phyloP scores from a whole-genome alignment of 371 early-diverging fungal genomes.

The Mortierella sp. region DNA sequence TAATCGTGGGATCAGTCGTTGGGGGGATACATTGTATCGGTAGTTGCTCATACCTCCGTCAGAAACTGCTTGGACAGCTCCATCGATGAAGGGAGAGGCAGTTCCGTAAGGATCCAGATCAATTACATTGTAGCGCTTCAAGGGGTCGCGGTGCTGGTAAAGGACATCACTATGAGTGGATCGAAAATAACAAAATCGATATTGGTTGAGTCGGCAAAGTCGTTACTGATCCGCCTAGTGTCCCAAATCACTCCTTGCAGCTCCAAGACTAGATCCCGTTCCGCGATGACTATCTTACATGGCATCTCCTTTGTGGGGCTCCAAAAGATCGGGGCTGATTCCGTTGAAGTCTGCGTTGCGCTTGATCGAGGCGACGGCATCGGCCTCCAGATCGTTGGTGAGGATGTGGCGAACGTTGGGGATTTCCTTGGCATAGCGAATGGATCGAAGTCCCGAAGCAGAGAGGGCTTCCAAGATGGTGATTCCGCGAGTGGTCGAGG shows the following conservation, averaged over 20 bases:
- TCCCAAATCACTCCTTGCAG: neutral
- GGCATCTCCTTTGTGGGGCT: slow-evolving; percentile 90
- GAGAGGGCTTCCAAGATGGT: slow-evolving; percentile 97
- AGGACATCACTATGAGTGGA: slow-evolving; percentile 72
- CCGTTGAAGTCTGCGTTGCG: slow-evolving; percentile 92
- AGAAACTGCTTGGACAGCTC: slow-evolving; percentile 93
- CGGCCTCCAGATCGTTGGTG: slow-evolving; percentile 94
- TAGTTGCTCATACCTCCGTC: slow-evolving; percentile 86
- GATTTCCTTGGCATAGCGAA: slow-evolving; percentile 99
- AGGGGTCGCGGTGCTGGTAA: slow-evolving; percentile 78
- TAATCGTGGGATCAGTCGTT: neutral
- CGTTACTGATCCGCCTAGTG: neutral
- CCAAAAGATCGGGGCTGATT: slow-evolving; percentile 76
- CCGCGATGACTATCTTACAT: slow-evolving; percentile 56
- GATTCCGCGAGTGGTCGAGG: slow-evolving; percentile 62
- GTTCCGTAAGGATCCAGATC: slow-evolving; percentile 99
- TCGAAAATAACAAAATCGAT: neutral
- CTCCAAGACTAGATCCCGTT: neutral
- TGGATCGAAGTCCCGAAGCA: slow-evolving; percentile 98
- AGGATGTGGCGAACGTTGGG: slow-evolving; percentile 83
- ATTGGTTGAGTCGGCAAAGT: slow-evolving; percentile 3
- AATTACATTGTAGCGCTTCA: slow-evolving; percentile 83
- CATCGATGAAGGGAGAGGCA: slow-evolving; percentile 97
- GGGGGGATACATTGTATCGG: neutral
- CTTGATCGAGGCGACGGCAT: slow-evolving; percentile 94